Evolutionary conservation across 2,329 filamentous ascomycete genomes (phyloP).

Genomic region (Trichoderma sp.): DNA sequence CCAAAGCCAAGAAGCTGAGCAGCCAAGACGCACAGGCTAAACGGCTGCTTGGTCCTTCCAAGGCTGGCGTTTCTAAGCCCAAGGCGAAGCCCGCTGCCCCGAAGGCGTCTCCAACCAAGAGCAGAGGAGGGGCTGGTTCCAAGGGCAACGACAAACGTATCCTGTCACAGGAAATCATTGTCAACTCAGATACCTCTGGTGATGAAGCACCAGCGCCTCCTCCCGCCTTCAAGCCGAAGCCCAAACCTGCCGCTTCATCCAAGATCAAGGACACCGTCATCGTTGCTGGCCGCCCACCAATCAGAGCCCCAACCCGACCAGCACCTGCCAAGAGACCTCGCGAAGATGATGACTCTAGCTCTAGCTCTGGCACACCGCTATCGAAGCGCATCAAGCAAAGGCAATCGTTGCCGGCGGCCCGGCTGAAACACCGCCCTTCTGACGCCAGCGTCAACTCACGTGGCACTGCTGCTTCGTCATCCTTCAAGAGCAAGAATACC

Average conservation of each 20-base stretch:
- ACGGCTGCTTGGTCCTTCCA: slow-evolving; percentile 50
- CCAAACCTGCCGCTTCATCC: slow-evolving; percentile 37
- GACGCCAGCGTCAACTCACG: slow-evolving; percentile 53
- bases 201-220: slow-evolving; percentile 46
- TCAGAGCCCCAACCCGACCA: slow-evolving; percentile 41
- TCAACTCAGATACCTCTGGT: slow-evolving; percentile 60
- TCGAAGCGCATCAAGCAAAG: slow-evolving; percentile 61
- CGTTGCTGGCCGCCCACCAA: slow-evolving; percentile 42
- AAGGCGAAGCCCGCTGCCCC: slow-evolving; percentile 38
- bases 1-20: slow-evolving; percentile 59
- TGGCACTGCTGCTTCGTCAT: slow-evolving; percentile 42
- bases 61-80: slow-evolving; percentile 32
- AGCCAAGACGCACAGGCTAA: slow-evolving; percentile 61
- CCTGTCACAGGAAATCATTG: slow-evolving; percentile 60
- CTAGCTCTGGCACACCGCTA: slow-evolving; percentile 62
- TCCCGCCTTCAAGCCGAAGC: slow-evolving; percentile 40
- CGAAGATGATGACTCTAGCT: slow-evolving; percentile 59
- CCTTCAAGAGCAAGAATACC: slow-evolving; percentile 56
- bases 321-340: slow-evolving; percentile 55
- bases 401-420: slow-evolving; percentile 42
- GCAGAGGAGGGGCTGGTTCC: slow-evolving; percentile 37
- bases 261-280: slow-evolving; percentile 42
- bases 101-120: slow-evolving; percentile 50
- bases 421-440: slow-evolving; percentile 52
- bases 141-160: slow-evolving; percentile 50